Evolutionary conservation across 2,329 filamentous ascomycete genomes (phyloP).

Genomic region (Colletotrichum spinosum): DNA sequence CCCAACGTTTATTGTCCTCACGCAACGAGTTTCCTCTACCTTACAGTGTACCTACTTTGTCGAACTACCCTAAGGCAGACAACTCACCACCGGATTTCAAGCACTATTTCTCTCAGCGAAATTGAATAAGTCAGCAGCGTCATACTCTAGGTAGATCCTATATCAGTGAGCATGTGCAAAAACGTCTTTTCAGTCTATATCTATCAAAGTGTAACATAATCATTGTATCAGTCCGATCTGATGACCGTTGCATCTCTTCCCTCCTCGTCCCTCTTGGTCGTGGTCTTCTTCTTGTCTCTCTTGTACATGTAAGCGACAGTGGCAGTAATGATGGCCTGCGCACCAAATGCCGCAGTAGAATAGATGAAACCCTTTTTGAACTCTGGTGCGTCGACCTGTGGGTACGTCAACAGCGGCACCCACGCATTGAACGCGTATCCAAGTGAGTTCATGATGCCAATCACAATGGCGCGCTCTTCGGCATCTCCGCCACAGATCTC

Average conservation of each 20-base stretch:
- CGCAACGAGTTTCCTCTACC: too few relatives aligned
- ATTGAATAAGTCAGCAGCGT: too few relatives aligned
- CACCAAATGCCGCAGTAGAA: slow-evolving; percentile 34
- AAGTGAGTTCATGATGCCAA: slow-evolving; percentile 33
- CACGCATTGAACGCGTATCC: slow-evolving; percentile 64
- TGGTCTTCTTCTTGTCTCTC: slow-evolving; percentile 20
- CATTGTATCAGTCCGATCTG: too few relatives aligned
- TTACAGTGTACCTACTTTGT: too few relatives aligned
- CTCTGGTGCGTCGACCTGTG: slow-evolving; percentile 55
- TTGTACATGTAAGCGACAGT: slow-evolving; percentile 23
- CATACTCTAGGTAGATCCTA: too few relatives aligned
- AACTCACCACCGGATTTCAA: too few relatives aligned
- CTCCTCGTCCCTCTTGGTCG: slow-evolving; percentile 13
- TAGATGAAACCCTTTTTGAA: slow-evolving; percentile 57
- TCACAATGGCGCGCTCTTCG: slow-evolving; percentile 33
- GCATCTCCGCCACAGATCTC: slow-evolving; percentile 33
- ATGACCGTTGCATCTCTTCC: neutral
- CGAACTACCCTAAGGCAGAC: too few relatives aligned
- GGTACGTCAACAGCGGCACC: slow-evolving; percentile 65
- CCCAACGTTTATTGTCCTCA: too few relatives aligned
- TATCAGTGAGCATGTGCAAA: too few relatives aligned
- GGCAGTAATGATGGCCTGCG: slow-evolving; percentile 20
- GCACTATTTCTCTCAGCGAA: too few relatives aligned
- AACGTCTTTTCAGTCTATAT: too few relatives aligned
- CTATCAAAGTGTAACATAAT: too few relatives aligned